Evolutionary conservation across 108 stramenopile species (phyloP), one percentile per base, ranked within the genome.

Genomic region (Seminavis robusta): DNA sequence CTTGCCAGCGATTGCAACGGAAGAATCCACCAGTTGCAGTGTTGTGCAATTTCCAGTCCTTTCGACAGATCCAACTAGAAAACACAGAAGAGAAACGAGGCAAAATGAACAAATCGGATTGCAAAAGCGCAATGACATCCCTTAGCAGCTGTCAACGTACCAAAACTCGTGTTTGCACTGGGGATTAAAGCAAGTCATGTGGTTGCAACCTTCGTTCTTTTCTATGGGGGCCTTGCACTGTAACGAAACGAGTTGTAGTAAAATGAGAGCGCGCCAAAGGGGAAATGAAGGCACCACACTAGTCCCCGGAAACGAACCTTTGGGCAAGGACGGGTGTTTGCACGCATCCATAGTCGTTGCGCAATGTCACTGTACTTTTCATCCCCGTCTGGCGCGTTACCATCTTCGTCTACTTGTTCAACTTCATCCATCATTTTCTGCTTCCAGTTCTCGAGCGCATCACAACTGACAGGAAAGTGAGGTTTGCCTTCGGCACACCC

Each of bases 171-270:
- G 56, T 3, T 47, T 57, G 46, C 86, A 87, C 16, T 25, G 6
- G 15, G 56, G 71, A 25, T 69, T 69, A 34, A 27, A 43, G 37
- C 77, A 84, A 33, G 76, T 77, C 83, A 83, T 83, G 62, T 87
- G 86, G 49, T 87, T 87, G 56, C 86, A 87, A 13, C 86, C 86
- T 25, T 87, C 80, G 41, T 73, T 75, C 55, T 87, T 87, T 55
- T 87, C 80, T 34, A 87, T 83, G 16, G 74, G 78, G 27, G 69
- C 76, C 13, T 73, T 49, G 56, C 86, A 87, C 30, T 61, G 0
- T 6, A 45, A 56, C 10, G 23, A 3, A 3, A 38, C 13, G 11
- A 23, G 45, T 24, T 30, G 25, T 15, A 51, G 28, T 33, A 15
- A 31, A 23, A 4, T 24, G 23, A 5, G 25, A 13, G 21, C 26